Evolutionary conservation across 2,329 filamentous ascomycete genomes (phyloP).

Genomic region (Fusarium virguliforme): DNA sequence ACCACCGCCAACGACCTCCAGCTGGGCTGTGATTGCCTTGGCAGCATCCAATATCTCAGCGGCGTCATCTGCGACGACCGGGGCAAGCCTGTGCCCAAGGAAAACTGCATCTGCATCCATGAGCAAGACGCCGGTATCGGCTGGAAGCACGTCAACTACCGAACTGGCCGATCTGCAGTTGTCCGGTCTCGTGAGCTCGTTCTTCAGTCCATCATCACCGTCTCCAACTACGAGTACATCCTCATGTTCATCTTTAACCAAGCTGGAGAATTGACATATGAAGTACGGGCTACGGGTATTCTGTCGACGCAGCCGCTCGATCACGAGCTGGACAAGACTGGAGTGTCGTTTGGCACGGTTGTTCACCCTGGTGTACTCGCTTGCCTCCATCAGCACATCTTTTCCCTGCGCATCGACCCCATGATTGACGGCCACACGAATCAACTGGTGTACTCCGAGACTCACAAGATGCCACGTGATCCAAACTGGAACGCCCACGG

Average conservation of each 20-base stretch:
- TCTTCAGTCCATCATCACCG: slow-evolving; percentile 77
- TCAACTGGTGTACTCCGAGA: slow-evolving; percentile 63
- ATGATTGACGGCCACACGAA: slow-evolving; percentile 71
- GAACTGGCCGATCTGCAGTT: slow-evolving; percentile 73
- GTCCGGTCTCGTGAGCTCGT: slow-evolving; percentile 75
- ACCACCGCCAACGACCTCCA: slow-evolving; percentile 78
- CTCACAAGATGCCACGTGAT: slow-evolving; percentile 58
- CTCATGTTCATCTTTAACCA: slow-evolving; percentile 72
- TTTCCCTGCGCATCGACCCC: slow-evolving; percentile 76
- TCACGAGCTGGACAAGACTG: slow-evolving; percentile 67
- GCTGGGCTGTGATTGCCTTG: slow-evolving; percentile 80
- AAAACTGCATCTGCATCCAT: slow-evolving; percentile 78
- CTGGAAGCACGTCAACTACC: slow-evolving; percentile 82
- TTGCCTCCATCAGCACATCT: slow-evolving; percentile 80
- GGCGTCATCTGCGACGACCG: slow-evolving; percentile 67
- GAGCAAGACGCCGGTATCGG: slow-evolving; percentile 80
- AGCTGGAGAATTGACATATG: slow-evolving; percentile 72
- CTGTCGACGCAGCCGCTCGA: slow-evolving; percentile 74
- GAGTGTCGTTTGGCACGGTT: slow-evolving; percentile 71
- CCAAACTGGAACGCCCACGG: slow-evolving; percentile 72
- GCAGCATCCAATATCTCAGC: slow-evolving; percentile 77
- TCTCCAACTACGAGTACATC: slow-evolving; percentile 63
- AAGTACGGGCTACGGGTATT: slow-evolving; percentile 78
- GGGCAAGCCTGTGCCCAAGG: slow-evolving; percentile 67
- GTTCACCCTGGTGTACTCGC: slow-evolving; percentile 77